Conservation (phyloP, 768 basidiomycete genomes). For the Auricularia sp. region DNA sequence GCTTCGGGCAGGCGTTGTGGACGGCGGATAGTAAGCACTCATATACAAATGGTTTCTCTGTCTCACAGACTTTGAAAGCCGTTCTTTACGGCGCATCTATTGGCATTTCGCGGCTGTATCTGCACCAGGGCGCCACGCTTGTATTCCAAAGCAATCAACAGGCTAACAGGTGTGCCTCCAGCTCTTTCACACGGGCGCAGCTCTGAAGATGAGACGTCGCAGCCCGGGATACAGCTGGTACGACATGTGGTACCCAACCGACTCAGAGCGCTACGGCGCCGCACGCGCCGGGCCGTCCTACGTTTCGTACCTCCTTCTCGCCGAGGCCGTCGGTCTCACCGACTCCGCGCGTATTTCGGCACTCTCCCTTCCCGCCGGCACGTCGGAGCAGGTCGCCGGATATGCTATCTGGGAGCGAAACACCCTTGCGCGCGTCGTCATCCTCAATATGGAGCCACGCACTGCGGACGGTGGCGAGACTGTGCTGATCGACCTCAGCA, state of each 20-base stretch:
- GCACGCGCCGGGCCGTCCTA: conserved; percentile 20
- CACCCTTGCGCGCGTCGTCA: conserved; percentile 21
- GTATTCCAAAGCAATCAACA: conserved; percentile 23
- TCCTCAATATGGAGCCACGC: conserved; percentile 13
- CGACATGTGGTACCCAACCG: conserved; percentile 23
- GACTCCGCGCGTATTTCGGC: conserved; percentile 14
- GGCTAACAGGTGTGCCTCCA: conserved; percentile 16
- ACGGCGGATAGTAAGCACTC: conserved; percentile 17
- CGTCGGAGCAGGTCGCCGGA: conserved; percentile 16
- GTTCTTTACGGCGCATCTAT: conserved; percentile 18
- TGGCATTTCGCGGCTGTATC: conserved; percentile 22
- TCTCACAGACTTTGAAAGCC: conserved; percentile 6
- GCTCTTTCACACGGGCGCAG: neutral
- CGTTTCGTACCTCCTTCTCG: conserved; percentile 24
- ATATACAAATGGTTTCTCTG: neutral
- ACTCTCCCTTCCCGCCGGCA: conserved; percentile 11
- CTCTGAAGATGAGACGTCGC: neutral
- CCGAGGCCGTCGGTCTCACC: conserved; percentile 22
- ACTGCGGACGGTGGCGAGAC: neutral
- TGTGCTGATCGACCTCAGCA: conserved; percentile 11
- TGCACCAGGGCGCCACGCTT: conserved; percentile 26
- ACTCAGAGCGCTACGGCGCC: conserved; percentile 16
- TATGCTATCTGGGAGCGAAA: conserved; percentile 24
- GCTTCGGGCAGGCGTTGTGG: conserved; percentile 25
- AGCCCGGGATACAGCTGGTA: conserved; percentile 14